Conservation (phyloP, 2,329 filamentous ascomycete genomes). For the Diaporthe vexans region DNA sequence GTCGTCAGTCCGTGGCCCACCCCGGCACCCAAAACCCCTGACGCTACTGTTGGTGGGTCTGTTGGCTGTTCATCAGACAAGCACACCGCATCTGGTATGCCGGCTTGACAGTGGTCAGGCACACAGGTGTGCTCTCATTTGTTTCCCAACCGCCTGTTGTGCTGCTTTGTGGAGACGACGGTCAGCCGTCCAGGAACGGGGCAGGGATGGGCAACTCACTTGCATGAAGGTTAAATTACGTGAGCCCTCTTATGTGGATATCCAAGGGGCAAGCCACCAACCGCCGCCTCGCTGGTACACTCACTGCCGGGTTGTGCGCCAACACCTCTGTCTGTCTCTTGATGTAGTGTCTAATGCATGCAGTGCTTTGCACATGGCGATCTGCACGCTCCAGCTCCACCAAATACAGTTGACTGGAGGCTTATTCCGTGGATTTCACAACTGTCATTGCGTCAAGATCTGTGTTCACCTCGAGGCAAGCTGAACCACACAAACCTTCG, state of each 20-base stretch:
- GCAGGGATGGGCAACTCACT: background rate
- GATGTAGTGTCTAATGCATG: too few relatives aligned
- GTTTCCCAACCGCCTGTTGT: background rate
- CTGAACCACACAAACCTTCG: background rate
- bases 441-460: background rate
- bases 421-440: background rate
- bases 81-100: constrained; percentile 22
- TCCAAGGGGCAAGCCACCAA: constrained; percentile 25
- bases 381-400: constrained; percentile 27
- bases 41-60: background rate
- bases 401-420: constrained; percentile 9
- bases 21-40: constrained; percentile 13
- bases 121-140: background rate
- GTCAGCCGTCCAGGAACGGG: constrained; percentile 4
- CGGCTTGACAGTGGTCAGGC: background rate
- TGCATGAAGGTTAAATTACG: constrained; percentile 26
- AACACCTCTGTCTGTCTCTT: too few relatives aligned
- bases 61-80: background rate
- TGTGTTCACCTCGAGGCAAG: background rate
- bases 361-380: background rate
- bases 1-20: constrained; percentile 11
- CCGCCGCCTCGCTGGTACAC: background rate
- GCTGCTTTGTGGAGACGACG: background rate
- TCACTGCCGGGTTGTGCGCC: background rate
- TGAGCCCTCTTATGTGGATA: constrained; percentile 7